These are phyloP conservation scores for Lactarius akahatsu DNA, from an alignment of 768 basidiomycete genomes.

Conservation along the genomic window DNA sequence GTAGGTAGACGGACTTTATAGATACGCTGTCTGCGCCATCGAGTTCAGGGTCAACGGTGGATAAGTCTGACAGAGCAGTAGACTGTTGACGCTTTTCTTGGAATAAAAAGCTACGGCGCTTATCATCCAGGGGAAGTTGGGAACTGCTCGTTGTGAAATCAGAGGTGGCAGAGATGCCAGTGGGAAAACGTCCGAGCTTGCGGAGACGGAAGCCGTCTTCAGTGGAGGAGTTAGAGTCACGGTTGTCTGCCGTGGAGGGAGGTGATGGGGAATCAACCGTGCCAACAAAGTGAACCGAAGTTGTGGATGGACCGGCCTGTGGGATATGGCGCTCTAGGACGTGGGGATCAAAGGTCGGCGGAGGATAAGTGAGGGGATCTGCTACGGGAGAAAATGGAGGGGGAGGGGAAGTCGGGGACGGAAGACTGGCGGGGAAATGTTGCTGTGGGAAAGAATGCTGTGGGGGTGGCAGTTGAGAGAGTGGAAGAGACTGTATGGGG, in stretches of 20 bases:
- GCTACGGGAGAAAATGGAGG: slow-evolving; percentile 25
- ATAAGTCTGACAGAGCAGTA: slow-evolving; percentile 33
- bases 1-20: slow-evolving; percentile 49
- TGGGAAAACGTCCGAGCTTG: slow-evolving; percentile 31
- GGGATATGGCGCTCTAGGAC: slow-evolving; percentile 40
- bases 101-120: slow-evolving; percentile 36
- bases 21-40: slow-evolving; percentile 43
- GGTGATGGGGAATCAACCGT: slow-evolving; percentile 42
- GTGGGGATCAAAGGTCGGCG: slow-evolving; percentile 54
- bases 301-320: slow-evolving; percentile 35
- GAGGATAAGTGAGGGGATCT: slow-evolving; percentile 42
- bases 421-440: slow-evolving; percentile 28
- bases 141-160: slow-evolving; percentile 39
- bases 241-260: slow-evolving; percentile 48
- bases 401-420: slow-evolving; percentile 32
- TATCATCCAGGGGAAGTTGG: slow-evolving; percentile 38
- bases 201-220: slow-evolving; percentile 39
- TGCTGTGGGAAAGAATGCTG: slow-evolving; percentile 12
- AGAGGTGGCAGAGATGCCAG: slow-evolving; percentile 36
- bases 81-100: slow-evolving; percentile 27
- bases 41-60: slow-evolving; percentile 40
- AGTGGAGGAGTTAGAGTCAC: slow-evolving; percentile 39
- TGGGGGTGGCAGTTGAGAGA: slow-evolving; percentile 15
- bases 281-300: slow-evolving; percentile 36
- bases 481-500: slow-evolving; percentile 17